These are phyloP conservation scores for Exserohilum turcica DNA, from an alignment of 2,329 filamentous ascomycete species.

Conservation along the genomic window DNA sequence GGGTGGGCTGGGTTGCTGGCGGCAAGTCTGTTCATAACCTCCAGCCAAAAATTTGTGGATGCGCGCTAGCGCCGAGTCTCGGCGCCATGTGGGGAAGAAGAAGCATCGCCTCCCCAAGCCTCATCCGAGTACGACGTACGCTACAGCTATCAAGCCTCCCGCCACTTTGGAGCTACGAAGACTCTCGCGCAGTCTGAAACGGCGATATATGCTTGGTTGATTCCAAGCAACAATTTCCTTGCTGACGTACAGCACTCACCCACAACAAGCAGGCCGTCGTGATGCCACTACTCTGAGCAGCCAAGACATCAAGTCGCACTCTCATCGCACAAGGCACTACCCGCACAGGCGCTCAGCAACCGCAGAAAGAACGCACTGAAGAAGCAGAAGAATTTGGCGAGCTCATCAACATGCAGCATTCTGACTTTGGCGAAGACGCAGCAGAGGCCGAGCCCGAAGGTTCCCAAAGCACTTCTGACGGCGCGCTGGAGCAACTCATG, in stretches of 20 bases:
- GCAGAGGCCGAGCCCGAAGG: constrained; percentile 8
- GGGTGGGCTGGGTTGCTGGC: constrained; percentile 1
- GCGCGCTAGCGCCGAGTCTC: constrained; percentile 37
- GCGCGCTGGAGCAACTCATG: constrained; percentile 24
- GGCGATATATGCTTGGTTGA: not conserved
- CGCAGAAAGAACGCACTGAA: constrained; percentile 8
- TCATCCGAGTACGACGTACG: not conserved
- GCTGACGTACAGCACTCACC: constrained; percentile 25
- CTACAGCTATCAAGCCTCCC: not conserved
- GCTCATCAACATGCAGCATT: constrained; percentile 5
- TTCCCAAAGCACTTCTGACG: constrained; percentile 11
- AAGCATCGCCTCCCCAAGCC: not conserved
- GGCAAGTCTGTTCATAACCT: too few relatives aligned
- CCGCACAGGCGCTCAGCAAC: constrained; percentile 16
- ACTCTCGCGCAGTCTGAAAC: not conserved
- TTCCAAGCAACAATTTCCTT: not conserved
- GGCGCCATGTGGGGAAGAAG: constrained; percentile 29
- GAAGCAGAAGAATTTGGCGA: constrained; percentile 12
- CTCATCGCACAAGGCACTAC: constrained; percentile 4
- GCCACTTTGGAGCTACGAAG: not conserved
- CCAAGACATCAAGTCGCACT: constrained; percentile 16
- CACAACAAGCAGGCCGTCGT: constrained; percentile 17
- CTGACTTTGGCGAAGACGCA: constrained; percentile 5
- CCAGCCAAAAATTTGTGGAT: constrained; percentile 37
- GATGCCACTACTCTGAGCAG: constrained; percentile 16